A percentile compares a stretch with the other conserved stretches of the same genome.
Conservation (phyloP, 1,284 basidiomycete genomes). For the Irpex lacteus region DNA sequence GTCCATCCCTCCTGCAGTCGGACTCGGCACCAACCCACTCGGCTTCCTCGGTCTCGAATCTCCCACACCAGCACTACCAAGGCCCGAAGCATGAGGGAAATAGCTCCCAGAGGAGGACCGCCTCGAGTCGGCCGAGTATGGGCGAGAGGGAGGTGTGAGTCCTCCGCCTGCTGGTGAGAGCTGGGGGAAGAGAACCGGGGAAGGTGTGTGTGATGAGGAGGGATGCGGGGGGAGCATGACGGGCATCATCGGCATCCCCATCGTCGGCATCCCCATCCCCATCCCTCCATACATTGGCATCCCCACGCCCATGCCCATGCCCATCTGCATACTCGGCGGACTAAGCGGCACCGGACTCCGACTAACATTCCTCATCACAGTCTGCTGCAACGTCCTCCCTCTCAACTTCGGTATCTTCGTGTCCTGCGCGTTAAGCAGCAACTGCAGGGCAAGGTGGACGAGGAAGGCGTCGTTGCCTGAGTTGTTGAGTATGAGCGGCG, state of each 20-base stretch:
- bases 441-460: conserved; percentile 59
- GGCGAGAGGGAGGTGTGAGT: not conserved
- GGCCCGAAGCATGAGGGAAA: conserved; percentile 6
- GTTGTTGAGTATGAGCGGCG: conserved; percentile 46
- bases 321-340: not conserved
- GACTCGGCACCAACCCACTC: conserved; percentile 9
- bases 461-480: conserved; percentile 73
- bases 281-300: not conserved
- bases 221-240: conserved; percentile 1
- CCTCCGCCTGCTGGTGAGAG: not conserved
- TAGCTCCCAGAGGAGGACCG: conserved; percentile 11
- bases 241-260: conserved; percentile 15
- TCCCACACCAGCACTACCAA: not conserved
- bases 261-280: conserved; percentile 12
- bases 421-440: conserved; percentile 51
- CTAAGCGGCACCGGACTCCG: conserved; percentile 11
- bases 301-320: not conserved
- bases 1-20: not conserved
- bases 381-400: conserved; percentile 12
- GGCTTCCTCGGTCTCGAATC: conserved; percentile 7
- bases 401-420: conserved; percentile 28
- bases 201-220: not conserved
- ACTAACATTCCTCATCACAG: conserved; percentile 18
- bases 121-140: conserved; percentile 4
- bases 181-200: conserved; percentile 13